Base-by-base conservation (phyloP, 176 grass and related monocot species). In the Elaeis guineensis region DNA sequence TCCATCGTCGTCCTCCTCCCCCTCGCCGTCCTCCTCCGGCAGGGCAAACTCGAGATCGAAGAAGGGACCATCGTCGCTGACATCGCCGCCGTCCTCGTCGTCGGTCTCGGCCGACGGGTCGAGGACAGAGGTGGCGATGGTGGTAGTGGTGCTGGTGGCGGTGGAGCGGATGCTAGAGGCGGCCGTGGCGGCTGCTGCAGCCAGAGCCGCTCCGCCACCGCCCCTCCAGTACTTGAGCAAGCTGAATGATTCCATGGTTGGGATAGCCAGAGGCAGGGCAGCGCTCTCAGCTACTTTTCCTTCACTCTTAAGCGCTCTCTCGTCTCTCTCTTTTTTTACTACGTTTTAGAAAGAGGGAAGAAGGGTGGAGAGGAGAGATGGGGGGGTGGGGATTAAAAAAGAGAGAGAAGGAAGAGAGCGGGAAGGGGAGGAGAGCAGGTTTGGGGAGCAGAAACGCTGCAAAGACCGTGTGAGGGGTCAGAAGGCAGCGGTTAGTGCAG, bases 1-100 rank as follows among this genome's bases (percentile, higher is more conserved):
- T 61, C 67, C 74, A 18, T 64, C 67, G 19, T 64, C 69, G 15
- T 58, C 73, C 26, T 61, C 65, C 28, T 82, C 87, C n/a, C 65
- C 56, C 35, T 39, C 35, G 35, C 35, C 35, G 35, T 44, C 35
- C 35, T 89, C 86, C 59, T 82, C 86, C 0, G 80, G 75, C 39
- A 86, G 73, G 9, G 94, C 69, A 52, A 98, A 93, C 94, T 98
- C 94, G 17, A 98, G 84, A 70, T 98, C 94, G 64, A 98, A 98
- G 79, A 89, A 98, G 19, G 94, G 86, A 3, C 35, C 35, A 44
- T 44, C 35, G 1, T 44, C 35, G 17, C 92, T 76, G 1, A 67
- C 77, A 20, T 78, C 80, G 0, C 35, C 69, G 19, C 53, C 21
- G 14, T 58, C n/a, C n/a, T n/a, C 62, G n/a, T 55, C 70, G 0